Conservation (phyloP, 1,139 yeast genomes). For the Diutina neorugosa region DNA sequence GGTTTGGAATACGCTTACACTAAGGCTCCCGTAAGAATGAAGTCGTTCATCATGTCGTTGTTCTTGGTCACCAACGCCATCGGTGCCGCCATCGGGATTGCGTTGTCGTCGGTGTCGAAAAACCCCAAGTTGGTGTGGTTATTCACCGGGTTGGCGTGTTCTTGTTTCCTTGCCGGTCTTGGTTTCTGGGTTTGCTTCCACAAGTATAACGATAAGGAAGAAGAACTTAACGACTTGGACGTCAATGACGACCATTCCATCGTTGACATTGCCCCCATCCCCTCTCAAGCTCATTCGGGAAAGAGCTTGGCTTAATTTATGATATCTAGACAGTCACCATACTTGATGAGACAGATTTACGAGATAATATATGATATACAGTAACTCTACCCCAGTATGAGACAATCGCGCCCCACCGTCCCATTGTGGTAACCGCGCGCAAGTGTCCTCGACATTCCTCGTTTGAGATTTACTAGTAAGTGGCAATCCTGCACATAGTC, state of each 20-base stretch:
- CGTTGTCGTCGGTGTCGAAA: slow-evolving; percentile 27
- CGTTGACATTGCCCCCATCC: not conserved
- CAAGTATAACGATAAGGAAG: slow-evolving; percentile 46
- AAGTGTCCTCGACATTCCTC: too few relatives aligned
- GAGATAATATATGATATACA: not conserved
- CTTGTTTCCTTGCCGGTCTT: slow-evolving; percentile 48
- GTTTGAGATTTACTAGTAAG: not conserved
- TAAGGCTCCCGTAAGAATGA: slow-evolving; percentile 53
- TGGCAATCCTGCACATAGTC: not conserved
- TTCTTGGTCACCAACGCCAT: slow-evolving; percentile 51
- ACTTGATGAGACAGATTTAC: not conserved
- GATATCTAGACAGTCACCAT: not conserved
- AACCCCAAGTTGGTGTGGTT: slow-evolving; percentile 63
- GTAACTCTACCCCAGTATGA: not conserved
- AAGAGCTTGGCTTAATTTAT: slow-evolving; percentile 1
- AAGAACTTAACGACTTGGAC: slow-evolving; percentile 48
- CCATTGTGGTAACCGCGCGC: too few relatives aligned
- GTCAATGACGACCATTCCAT: slow-evolving; percentile 9
- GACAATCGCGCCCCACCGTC: too few relatives aligned
- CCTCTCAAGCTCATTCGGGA: slow-evolving; percentile 1
- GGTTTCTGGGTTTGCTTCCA: slow-evolving; percentile 52
- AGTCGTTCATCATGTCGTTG: slow-evolving; percentile 52
- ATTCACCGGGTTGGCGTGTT: slow-evolving; percentile 48
- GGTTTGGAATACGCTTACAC: slow-evolving; percentile 63
- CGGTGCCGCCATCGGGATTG: slow-evolving; percentile 66